phyloP scores from a whole-genome alignment of 345 rosid species.

The Salix dunnii region DNA sequence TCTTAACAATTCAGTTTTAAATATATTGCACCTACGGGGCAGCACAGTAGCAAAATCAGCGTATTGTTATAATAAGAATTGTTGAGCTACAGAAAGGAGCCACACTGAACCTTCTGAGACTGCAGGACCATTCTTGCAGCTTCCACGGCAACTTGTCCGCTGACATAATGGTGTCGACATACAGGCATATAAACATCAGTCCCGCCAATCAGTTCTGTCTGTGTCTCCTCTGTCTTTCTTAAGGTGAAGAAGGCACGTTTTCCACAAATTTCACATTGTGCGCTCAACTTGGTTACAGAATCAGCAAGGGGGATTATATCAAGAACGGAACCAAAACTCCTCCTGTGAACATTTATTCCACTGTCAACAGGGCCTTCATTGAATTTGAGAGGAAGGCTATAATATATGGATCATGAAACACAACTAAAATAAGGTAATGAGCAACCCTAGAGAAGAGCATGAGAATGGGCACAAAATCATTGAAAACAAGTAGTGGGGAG shows the following conservation, averaged over 20 bases:
- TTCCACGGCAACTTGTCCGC: conserved; percentile 65
- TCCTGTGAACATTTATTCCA: conserved; percentile 31
- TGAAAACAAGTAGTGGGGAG: not conserved
- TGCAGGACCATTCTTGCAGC: conserved; percentile 60
- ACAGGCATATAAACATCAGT: conserved; percentile 86
- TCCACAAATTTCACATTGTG: conserved; percentile 78
- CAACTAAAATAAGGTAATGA: not conserved
- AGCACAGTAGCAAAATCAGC: not conserved
- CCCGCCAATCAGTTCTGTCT: conserved; percentile 71
- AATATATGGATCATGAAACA: not conserved
- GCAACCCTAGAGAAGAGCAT: no score
- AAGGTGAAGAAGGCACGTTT: conserved; percentile 65
- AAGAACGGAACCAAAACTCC: conserved; percentile 81
- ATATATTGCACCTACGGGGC: not conserved
- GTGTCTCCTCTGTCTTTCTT: conserved; percentile 67
- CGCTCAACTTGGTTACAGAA: conserved; percentile 71
- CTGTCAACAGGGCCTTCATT: not conserved
- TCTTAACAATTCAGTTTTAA: not conserved
- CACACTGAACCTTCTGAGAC: conserved; percentile 39
- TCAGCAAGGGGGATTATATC: conserved; percentile 78
- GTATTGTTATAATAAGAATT: not conserved
- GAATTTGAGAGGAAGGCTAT: not conserved
- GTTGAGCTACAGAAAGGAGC: conserved; percentile 14
- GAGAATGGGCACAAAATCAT: not conserved
- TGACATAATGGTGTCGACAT: conserved; percentile 67